Conservation (phyloP, 306 rosid genomes). For the Alnus glutinosa region DNA sequence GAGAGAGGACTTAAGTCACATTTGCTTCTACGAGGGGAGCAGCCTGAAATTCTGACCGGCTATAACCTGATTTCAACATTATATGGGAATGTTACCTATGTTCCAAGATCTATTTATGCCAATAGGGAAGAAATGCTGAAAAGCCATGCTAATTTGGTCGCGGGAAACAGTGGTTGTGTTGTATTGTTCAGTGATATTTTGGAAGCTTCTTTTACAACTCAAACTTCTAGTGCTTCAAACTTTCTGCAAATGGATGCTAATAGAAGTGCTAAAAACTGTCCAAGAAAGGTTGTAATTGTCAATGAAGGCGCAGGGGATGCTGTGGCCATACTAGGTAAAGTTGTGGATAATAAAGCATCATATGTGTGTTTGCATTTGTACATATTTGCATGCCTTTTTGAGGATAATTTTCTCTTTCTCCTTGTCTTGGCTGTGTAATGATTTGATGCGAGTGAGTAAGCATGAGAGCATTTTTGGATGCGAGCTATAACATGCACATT, state of each 20-base stretch:
- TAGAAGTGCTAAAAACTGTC: constrained; percentile 43
- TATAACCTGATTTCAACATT: constrained; percentile 89
- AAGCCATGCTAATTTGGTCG: constrained; percentile 61
- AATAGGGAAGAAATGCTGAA: constrained; percentile 67
- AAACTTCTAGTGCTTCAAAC: constrained; percentile 29
- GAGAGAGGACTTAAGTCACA: constrained; percentile 79
- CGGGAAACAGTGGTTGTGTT: constrained; percentile 52
- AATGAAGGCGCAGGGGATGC: constrained; percentile 96
- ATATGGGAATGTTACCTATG: constrained; percentile 77
- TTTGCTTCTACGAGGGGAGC: constrained; percentile 91
- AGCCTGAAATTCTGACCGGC: constrained; percentile 82
- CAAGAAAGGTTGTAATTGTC: constrained; percentile 59
- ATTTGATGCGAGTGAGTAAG: background rate
- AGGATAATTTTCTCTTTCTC: background rate
- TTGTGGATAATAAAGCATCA: constrained; percentile 21
- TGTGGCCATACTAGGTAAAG: constrained; percentile 85
- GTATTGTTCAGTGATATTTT: constrained; percentile 61
- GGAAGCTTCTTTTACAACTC: constrained; percentile 40
- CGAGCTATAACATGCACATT: background rate
- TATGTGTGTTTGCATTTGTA: constrained; percentile 8
- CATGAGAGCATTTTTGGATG: background rate
- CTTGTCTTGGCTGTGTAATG: background rate
- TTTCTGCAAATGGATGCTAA: constrained; percentile 38
- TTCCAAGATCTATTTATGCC: constrained; percentile 73
- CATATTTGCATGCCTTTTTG: constrained; percentile 18